Evolutionary conservation across 129 eudicot species (phyloP).

Genomic region (Pittosporum tobira): DNA sequence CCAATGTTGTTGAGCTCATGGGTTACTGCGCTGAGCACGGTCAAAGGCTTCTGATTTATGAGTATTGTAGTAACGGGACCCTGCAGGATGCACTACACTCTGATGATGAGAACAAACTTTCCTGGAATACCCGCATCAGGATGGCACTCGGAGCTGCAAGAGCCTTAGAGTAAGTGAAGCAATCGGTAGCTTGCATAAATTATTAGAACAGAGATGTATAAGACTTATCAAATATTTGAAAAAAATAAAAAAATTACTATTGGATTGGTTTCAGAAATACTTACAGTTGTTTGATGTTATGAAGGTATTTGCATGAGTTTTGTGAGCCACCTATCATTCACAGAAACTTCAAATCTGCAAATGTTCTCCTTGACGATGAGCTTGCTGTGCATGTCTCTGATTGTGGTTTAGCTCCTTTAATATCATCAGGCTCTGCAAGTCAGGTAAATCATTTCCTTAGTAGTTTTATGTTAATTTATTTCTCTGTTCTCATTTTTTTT

Average conservation of each 20-base stretch:
- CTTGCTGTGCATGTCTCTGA: slow-evolving; percentile 82
- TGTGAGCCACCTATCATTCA: slow-evolving; percentile 91
- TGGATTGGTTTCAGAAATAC: neutral
- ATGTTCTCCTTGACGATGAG: slow-evolving; percentile 90
- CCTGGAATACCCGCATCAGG: slow-evolving; percentile 83
- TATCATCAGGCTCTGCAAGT: slow-evolving; percentile 67
- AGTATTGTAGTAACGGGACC: slow-evolving; percentile 71
- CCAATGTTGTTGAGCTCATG: slow-evolving; percentile 84
- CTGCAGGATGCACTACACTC: slow-evolving; percentile 79
- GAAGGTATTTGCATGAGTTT: slow-evolving; percentile 84
- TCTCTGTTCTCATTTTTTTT: too few relatives aligned
- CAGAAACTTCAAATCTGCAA: slow-evolving; percentile 86
- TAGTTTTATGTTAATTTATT: too few relatives aligned
- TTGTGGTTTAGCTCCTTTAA: slow-evolving; percentile 84
- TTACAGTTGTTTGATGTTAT: slow-evolving; percentile 12
- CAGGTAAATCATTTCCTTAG: slow-evolving; percentile 45
- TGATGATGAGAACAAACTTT: slow-evolving; percentile 67
- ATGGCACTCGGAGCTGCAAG: slow-evolving; percentile 99
- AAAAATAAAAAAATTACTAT: neutral
- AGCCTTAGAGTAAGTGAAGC: slow-evolving; percentile 79
- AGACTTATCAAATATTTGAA: neutral
- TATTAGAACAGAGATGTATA: neutral
- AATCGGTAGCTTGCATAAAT: neutral
- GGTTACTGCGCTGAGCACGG: slow-evolving; percentile 94
- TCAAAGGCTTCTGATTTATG: slow-evolving; percentile 68